Percentiles rank a stretch among this genome's conserved stretches.
Conservation (phyloP, 2,329 filamentous ascomycete species). For the Aureobasidium pullulans region DNA sequence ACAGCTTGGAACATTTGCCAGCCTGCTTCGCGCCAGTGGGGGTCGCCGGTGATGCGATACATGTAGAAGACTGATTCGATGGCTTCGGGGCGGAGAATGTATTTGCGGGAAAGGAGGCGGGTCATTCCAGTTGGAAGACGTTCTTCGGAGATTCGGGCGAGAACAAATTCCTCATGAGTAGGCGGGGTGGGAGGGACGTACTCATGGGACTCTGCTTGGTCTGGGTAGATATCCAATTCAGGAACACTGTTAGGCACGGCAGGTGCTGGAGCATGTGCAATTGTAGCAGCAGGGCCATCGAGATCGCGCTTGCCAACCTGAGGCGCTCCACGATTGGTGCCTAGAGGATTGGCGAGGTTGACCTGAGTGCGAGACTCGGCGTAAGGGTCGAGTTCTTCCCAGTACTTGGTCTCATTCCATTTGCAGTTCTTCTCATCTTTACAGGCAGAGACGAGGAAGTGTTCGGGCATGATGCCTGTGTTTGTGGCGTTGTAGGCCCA, state of each 20-base stretch:
- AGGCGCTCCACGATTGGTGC: background rate
- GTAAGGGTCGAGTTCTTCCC: constrained; percentile 33
- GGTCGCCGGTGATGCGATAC: constrained; percentile 80
- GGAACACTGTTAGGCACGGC: background rate
- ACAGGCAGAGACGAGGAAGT: constrained; percentile 38
- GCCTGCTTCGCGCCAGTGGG: constrained; percentile 67
- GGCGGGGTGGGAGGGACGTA: constrained; percentile 23
- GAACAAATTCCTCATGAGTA: constrained; percentile 25
- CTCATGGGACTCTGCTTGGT: background rate
- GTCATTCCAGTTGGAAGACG: constrained; percentile 35
- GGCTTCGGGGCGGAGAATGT: constrained; percentile 58
- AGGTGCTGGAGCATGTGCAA: background rate
- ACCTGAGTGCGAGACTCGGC: background rate
- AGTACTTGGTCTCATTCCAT: constrained; percentile 38
- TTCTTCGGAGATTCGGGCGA: constrained; percentile 30
- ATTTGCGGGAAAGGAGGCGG: constrained; percentile 30
- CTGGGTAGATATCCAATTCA: background rate
- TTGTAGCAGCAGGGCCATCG: background rate
- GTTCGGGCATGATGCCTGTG: constrained; percentile 49
- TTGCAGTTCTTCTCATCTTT: constrained; percentile 32
- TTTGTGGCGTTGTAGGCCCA: constrained; percentile 46
- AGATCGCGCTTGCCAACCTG: background rate
- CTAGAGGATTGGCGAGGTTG: background rate
- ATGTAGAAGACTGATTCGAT: constrained; percentile 86
- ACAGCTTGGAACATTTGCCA: constrained; percentile 80